Evolutionary conservation across 2,329 filamentous ascomycete species (phyloP), one percentile per base, ranked within the genome.

Genomic region (Zymoseptoria ardabiliae): DNA sequence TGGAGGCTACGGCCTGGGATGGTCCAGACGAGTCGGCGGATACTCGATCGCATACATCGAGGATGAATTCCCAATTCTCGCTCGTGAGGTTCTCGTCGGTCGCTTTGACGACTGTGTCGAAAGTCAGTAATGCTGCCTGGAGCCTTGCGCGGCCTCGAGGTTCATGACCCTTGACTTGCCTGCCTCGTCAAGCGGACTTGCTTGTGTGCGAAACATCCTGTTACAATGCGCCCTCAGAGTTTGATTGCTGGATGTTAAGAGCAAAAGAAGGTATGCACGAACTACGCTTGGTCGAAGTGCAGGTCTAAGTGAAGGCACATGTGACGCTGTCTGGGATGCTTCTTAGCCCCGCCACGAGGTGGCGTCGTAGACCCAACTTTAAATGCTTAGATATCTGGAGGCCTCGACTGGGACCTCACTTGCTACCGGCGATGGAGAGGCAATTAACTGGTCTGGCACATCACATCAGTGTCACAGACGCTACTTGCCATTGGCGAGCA

Each of bases 61-160:
- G 77, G 66, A 87, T 87, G 66, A 80, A 86, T 72, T 88, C 86
- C 86, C 86, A 89, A 73, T 89, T 88, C 76, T 83, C 81, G 61
- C 77, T 95, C 84, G 92, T 97, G 69, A 97, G 84, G 76, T 97
- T 99, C 82, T 99, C 94, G 77, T 99, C 94, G 58, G 94, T 99
- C 72, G 94, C 92, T 77, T 89, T 89, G 71, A 85, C 86, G 87
- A 70, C 51, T 53, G 22, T 53, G 51, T 19, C 21, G 22, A 66
- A 69, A 19, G 55, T 19, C 56, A 56, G 30, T 65, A 57, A 41
- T 25, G 48, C 23, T 35, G 25, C 45, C 35, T 49, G 25, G 21
- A 54, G 35, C 35, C 35, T 45, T 45, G 35, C 35, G 35, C 35
- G 17, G 17, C 35, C 35, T 45, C 35, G 35, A 45, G 48, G 30